Conservation (phyloP, 75 land plant species). For the Cryptomeria japonica region DNA sequence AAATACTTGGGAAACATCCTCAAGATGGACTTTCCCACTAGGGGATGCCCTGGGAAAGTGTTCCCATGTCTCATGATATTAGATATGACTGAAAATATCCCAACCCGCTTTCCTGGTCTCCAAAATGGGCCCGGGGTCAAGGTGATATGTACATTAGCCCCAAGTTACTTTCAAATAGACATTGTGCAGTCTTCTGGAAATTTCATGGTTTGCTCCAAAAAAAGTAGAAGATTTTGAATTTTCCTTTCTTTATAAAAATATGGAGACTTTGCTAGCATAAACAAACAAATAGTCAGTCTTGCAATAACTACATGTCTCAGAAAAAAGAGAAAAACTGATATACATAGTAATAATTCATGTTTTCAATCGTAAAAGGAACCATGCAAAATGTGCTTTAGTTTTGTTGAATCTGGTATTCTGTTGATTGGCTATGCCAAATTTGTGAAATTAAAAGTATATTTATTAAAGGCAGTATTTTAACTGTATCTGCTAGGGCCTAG, state of each 20-base stretch:
- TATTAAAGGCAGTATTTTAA: not conserved
- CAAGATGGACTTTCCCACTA: no score
- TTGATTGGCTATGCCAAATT: not conserved
- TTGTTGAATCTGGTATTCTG: not conserved
- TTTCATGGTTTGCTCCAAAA: not conserved
- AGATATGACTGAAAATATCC: no score
- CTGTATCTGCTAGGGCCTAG: not conserved
- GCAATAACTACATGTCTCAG: not conserved
- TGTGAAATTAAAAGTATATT: not conserved
- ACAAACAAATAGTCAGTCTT: not conserved
- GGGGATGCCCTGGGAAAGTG: not conserved
- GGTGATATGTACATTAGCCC: not conserved
- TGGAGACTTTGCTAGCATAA: not conserved
- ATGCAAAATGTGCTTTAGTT: not conserved
- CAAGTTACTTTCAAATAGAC: not conserved
- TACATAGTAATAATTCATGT: not conserved
- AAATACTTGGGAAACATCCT: no score
- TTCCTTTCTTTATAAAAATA: not conserved
- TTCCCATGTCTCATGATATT: not conserved
- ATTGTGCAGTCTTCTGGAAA: not conserved
- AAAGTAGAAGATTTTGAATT: not conserved
- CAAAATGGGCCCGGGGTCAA: no score
- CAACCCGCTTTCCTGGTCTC: no score
- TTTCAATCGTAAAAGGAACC: not conserved
- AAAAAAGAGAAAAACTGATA: not conserved